phyloP scores from a whole-genome alignment of 176 grass and related monocot species.

The Coix lacrymajobi region DNA sequence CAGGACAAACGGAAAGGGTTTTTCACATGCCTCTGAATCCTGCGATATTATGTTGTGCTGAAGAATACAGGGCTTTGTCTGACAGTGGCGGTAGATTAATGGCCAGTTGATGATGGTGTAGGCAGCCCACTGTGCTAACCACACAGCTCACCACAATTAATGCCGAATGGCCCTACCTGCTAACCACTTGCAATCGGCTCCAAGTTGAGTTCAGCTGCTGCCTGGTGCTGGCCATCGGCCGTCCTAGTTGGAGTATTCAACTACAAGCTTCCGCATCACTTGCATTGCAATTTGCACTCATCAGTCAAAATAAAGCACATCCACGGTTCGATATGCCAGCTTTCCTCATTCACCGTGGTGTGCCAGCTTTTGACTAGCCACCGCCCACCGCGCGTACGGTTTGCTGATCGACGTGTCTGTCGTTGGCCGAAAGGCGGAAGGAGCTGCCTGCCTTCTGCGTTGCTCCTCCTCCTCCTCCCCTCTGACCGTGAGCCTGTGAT shows the following conservation, averaged over 20 bases:
- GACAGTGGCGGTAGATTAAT: constrained; percentile 12
- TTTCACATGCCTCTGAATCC: constrained; percentile 7
- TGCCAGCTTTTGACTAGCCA: neutral
- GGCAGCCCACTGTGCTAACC: constrained; percentile 8
- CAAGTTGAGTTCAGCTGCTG: neutral
- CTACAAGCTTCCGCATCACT: neutral
- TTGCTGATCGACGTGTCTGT: neutral
- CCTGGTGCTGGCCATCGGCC: neutral
- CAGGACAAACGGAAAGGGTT: constrained; percentile 6
- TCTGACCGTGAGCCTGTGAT: neutral
- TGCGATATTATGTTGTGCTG: neutral
- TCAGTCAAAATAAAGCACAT: neutral
- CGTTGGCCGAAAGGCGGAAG: neutral
- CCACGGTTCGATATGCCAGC: neutral
- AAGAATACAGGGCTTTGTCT: neutral
- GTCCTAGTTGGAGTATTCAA: neutral
- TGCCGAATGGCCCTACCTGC: neutral
- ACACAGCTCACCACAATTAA: neutral
- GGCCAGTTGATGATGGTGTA: neutral
- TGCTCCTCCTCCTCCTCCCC: too few species aligned
- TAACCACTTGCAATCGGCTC: constrained; percentile 3
- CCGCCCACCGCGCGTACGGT: neutral
- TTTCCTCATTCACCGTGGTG: neutral
- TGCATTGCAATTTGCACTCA: neutral
- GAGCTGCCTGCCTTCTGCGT: neutral